A percentile compares a stretch with the other conserved stretches of the same genome.
Evolutionary conservation across 75 land plant species (phyloP).

Genomic region (Pinus albicaulis): DNA sequence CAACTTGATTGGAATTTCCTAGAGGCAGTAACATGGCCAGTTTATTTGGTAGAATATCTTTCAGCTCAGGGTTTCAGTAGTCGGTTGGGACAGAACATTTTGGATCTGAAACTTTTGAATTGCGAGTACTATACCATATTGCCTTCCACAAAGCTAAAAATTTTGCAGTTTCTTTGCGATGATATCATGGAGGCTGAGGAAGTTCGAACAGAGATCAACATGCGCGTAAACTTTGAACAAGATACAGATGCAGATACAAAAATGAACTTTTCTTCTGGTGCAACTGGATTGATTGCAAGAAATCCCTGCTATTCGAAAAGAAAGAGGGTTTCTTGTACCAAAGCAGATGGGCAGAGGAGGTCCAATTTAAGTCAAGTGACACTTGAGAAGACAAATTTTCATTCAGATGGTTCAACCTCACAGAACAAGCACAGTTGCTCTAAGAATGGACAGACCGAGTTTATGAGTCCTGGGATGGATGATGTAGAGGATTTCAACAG

Average conservation of each 20-base stretch:
- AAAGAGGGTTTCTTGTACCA: slow-evolving; percentile 6
- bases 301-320: slow-evolving; percentile 7
- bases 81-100: slow-evolving; percentile 30
- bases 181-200: slow-evolving; percentile 71
- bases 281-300: background rate
- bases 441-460: background rate
- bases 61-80: slow-evolving; percentile 33
- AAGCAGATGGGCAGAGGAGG: background rate
- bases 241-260: slow-evolving; percentile 26
- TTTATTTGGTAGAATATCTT: slow-evolving; percentile 51
- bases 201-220: slow-evolving; percentile 61
- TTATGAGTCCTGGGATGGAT: slow-evolving; percentile 6
- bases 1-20: slow-evolving; percentile 71
- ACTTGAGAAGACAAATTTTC: background rate
- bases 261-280: background rate
- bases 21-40: slow-evolving; percentile 83
- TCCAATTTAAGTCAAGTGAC: background rate
- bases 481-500: slow-evolving; percentile 58
- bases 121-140: slow-evolving; percentile 57
- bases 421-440: background rate
- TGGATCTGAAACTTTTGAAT: slow-evolving; percentile 16
- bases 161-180: slow-evolving; percentile 84
- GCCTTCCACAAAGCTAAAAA: slow-evolving; percentile 43
- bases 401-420: background rate
- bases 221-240: slow-evolving; percentile 38